Evolutionary conservation across 1,139 yeast species (phyloP).

Genomic region (Geotrichum restrictum): DNA sequence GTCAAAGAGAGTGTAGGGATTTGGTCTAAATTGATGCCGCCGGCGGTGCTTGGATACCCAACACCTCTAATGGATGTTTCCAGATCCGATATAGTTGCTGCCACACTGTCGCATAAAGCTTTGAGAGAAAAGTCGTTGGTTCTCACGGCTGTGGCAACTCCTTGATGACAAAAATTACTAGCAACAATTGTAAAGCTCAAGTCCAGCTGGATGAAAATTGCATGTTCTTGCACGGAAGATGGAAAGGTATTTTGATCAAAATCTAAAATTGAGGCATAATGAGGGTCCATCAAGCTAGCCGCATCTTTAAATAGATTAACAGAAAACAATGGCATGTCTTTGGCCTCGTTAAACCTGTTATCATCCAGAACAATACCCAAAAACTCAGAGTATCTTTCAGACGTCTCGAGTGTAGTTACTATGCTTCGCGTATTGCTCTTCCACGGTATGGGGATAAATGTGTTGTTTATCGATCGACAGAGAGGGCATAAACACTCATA

Average conservation of each 20-base stretch:
- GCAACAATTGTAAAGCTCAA: constrained; percentile 7
- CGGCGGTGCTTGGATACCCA: constrained; percentile 36
- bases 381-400: constrained; percentile 12
- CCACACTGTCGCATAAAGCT: constrained; percentile 7
- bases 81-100: constrained; percentile 51
- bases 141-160: background rate
- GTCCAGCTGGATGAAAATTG: constrained; percentile 1
- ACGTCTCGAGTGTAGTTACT: constrained; percentile 17
- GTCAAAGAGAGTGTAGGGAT: constrained; percentile 58
- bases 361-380: constrained; percentile 2
- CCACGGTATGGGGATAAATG: constrained; percentile 71
- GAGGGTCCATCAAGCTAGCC: constrained; percentile 9
- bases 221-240: background rate
- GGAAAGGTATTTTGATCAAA: constrained; percentile 4
- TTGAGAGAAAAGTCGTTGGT: constrained; percentile 6
- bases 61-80: constrained; percentile 68
- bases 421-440: constrained; percentile 31
- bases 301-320: background rate
- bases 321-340: background rate
- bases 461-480: constrained; percentile 81
- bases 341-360: background rate
- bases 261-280: constrained; percentile 1
- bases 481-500: constrained; percentile 84
- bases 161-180: constrained; percentile 3
- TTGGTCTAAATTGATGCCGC: constrained; percentile 51